Conservation (phyloP, 2,329 filamentous ascomycete species). For the Botrytis aclada region DNA sequence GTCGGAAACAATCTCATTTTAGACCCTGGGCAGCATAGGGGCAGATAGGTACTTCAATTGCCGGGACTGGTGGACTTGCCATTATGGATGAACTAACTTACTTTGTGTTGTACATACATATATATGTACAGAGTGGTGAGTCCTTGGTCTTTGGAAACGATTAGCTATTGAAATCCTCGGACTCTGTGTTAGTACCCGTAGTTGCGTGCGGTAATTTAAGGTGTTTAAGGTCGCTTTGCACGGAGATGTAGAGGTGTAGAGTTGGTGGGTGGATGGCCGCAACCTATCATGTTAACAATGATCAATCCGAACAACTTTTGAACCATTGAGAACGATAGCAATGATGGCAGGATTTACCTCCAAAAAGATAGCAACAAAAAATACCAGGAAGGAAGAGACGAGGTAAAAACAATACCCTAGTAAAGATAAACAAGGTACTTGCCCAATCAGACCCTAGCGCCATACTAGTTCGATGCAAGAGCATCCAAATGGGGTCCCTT, state of each 20-base stretch:
- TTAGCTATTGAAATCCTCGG: background rate
- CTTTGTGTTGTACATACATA: background rate
- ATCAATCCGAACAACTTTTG: background rate
- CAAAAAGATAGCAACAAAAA: background rate
- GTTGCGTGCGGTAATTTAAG: background rate
- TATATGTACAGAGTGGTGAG: background rate
- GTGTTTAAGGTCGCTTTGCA: background rate
- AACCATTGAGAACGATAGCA: background rate
- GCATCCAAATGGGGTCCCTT: background rate
- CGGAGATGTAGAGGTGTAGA: background rate
- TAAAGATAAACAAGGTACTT: background rate
- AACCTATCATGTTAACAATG: background rate
- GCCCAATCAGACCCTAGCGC: background rate
- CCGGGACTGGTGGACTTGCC: background rate
- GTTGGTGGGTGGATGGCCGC: background rate
- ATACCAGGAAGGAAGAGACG: background rate
- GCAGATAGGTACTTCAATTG: background rate
- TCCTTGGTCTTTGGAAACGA: background rate
- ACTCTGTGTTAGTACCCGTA: background rate
- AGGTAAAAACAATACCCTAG: background rate
- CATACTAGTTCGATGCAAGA: too few relatives aligned
- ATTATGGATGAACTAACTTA: background rate
- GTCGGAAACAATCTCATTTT: background rate
- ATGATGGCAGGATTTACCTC: background rate
- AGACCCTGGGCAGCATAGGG: background rate